A percentile compares a stretch with the other conserved stretches of the same genome.
phyloP scores from a whole-genome alignment of 1,284 basidiomycete genomes.

The Agroathelia rolfsii region DNA sequence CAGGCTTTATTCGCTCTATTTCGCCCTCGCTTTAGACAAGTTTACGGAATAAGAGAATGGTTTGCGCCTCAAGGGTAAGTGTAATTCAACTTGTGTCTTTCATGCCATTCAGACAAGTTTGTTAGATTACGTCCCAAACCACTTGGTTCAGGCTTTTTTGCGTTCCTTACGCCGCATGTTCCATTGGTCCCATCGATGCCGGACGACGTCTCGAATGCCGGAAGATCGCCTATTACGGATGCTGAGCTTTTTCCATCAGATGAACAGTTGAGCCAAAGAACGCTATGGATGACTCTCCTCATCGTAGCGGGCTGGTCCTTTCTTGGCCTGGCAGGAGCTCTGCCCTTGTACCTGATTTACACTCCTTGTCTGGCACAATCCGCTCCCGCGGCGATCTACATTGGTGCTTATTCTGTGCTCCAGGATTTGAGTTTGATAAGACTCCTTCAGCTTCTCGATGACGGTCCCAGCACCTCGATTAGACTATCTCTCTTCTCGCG shows the following conservation, averaged over 20 bases:
- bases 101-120: constrained; percentile 6
- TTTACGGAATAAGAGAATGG: constrained; percentile 66
- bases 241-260: constrained; percentile 59
- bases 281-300: constrained; percentile 53
- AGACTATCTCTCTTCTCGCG: constrained; percentile 22
- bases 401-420: constrained; percentile 56
- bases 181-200: constrained; percentile 55
- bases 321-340: constrained; percentile 51
- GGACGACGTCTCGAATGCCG: constrained; percentile 42
- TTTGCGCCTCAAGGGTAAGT: constrained; percentile 61
- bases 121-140: constrained; percentile 56
- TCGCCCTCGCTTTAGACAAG: constrained; percentile 56
- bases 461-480: constrained; percentile 27
- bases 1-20: constrained; percentile 60
- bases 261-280: constrained; percentile 58
- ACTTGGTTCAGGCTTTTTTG: constrained; percentile 45
- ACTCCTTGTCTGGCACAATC: constrained; percentile 58
- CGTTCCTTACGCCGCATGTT: constrained; percentile 60
- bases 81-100: not conserved
- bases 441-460: constrained; percentile 54
- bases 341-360: constrained; percentile 62
- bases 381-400: constrained; percentile 32
- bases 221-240: constrained; percentile 36
- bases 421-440: constrained; percentile 69
- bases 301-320: constrained; percentile 58